Base-by-base conservation (phyloP, 176 grass and related monocot species). In the Chrysopogon serrulatus region DNA sequence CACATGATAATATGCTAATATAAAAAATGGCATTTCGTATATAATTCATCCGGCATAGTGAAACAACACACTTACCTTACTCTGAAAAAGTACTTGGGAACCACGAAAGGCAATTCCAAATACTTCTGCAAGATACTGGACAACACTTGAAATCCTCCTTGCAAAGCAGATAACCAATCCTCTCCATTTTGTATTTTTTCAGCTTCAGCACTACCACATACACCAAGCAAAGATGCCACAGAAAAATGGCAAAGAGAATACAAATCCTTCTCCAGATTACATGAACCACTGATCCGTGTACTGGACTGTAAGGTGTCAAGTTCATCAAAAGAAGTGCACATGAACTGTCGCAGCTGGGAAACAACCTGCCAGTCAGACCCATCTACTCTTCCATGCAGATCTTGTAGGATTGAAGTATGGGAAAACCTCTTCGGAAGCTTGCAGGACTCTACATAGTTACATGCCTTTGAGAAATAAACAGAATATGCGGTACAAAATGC, bases 21-120 rank as follows among this genome's bases (percentile, higher is more conserved):
- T 44, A 16, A 63, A 65, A 65, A 37, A 45, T 39, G 24, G 23
- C 26, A 82, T 60, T 28, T 62, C 2, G 10, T 77, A 79, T 51
- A 68, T 37, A 53, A 79, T 15, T 45, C 24, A 71, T 81, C 69
- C 42, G 49, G 44, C 30, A 82, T 11, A 77, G 41, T 27, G 34
- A 75, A 90, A 68, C 41, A 66, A 21, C 30, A 65, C 15, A 47
- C 8, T 35, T 84, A 95, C 96, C 93, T 93, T 81, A 92, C 79
- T 85, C 75, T 85, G 73, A 98, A 98, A 74, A 92, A 98, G 83
- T 95, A 83, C 43, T 85, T 93, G 80, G 96, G 93, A 84, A 95
- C 65, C 48, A 87, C 74, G 12, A 95, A 95, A 65, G 93, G 87
- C 8, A 92, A 28, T 84, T 89, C 91, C 90, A 93, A 85, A 69